Percentiles rank a stretch among this genome's conserved stretches.
Evolutionary conservation across 192 early-diverging fungal species (phyloP).

Genomic region (Coemansia asiatica): DNA sequence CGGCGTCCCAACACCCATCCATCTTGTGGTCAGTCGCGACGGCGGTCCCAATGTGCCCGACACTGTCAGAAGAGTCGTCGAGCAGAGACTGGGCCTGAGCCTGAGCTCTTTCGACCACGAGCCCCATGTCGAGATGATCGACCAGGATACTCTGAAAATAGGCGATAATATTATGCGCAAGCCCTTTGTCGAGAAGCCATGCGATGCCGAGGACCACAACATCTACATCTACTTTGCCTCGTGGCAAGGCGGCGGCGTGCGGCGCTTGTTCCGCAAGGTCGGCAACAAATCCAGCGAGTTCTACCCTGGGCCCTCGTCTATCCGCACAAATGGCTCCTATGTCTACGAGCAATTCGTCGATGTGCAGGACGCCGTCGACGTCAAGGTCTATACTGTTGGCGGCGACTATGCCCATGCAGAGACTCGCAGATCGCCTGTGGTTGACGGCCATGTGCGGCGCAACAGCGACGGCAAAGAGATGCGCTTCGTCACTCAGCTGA

Average conservation of each 20-base stretch:
- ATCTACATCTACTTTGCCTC: slow-evolving; percentile 91
- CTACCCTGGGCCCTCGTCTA: slow-evolving; percentile 62
- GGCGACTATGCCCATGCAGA: slow-evolving; percentile 89
- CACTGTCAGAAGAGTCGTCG: slow-evolving; percentile 58
- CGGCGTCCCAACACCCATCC: slow-evolving; percentile 78
- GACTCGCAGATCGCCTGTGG: slow-evolving; percentile 94
- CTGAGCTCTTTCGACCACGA: slow-evolving; percentile 37
- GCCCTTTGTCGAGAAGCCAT: slow-evolving; percentile 97
- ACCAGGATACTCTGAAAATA: slow-evolving; percentile 70
- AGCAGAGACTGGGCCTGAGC: slow-evolving; percentile 54
- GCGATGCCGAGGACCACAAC: slow-evolving; percentile 96
- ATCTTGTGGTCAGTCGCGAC: slow-evolving; percentile 72
- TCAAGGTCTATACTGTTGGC: slow-evolving; percentile 97
- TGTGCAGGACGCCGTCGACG: slow-evolving; percentile 93
- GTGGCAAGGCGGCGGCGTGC: slow-evolving; percentile 77
- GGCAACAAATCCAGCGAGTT: slow-evolving; percentile 96
- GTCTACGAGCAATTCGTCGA: slow-evolving; percentile 96
- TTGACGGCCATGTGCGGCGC: slow-evolving; percentile 91
- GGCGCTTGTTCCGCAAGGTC: slow-evolving; percentile 80
- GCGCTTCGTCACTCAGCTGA: slow-evolving; percentile 85
- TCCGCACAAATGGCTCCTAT: slow-evolving; percentile 78
- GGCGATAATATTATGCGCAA: slow-evolving; percentile 73
- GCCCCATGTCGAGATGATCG: slow-evolving; percentile 40
- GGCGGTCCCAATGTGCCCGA: slow-evolving; percentile 62
- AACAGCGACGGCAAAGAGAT: slow-evolving; percentile 98